A percentile compares a stretch with the other conserved stretches of the same genome.
Evolutionary conservation across 164 flowering plant genomes (phyloP).

Genomic region (Taxillus chinensis): DNA sequence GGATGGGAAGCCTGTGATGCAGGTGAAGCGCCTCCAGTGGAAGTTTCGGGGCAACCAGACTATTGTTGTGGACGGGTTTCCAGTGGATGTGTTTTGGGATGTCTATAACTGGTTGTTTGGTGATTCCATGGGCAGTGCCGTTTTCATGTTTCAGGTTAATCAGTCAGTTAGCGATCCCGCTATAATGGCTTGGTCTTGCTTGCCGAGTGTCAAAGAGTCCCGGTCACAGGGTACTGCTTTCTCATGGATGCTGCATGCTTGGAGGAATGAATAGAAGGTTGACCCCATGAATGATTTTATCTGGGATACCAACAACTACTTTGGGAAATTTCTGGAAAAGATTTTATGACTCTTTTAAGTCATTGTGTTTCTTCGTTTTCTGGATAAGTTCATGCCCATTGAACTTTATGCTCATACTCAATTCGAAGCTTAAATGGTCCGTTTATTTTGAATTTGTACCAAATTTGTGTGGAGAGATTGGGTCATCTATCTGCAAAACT

Average conservation of each 20-base stretch:
- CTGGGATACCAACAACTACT: not conserved
- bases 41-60: not conserved
- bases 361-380: too few species aligned
- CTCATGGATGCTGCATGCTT: not conserved
- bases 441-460: too few species aligned
- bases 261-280: not conserved
- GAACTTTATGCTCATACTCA: too few species aligned
- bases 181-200: not conserved
- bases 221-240: not conserved
- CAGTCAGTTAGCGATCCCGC: not conserved
- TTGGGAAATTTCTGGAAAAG: not conserved
- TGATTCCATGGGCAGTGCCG: not conserved
- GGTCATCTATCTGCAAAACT: too few species aligned
- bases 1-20: not conserved
- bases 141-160: not conserved
- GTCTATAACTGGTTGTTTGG: not conserved
- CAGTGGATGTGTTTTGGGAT: conserved; percentile 1
- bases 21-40: not conserved
- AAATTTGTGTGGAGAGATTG: too few species aligned
- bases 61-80: not conserved
- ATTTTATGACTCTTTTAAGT: too few species aligned
- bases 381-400: too few species aligned
- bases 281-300: not conserved
- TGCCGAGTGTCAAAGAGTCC: not conserved
- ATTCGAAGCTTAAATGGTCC: too few species aligned